phyloP scores from a whole-genome alignment of 2,329 filamentous ascomycete species.

The Boeremia lycopersici region DNA sequence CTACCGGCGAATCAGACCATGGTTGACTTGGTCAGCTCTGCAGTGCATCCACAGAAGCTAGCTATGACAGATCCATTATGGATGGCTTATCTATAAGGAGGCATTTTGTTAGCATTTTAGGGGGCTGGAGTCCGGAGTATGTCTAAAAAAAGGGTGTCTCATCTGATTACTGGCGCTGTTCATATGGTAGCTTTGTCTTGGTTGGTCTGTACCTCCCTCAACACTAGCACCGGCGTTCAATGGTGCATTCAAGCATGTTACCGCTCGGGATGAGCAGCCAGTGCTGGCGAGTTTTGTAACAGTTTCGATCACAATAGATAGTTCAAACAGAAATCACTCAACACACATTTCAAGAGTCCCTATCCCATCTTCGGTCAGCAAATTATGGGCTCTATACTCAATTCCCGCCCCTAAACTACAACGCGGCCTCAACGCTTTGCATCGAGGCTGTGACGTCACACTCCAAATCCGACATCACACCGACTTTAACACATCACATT shows the following conservation, averaged over 20 bases:
- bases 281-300: not conserved
- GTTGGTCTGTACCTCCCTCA: not conserved
- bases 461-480: no score
- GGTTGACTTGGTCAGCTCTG: constrained; percentile 90
- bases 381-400: not conserved
- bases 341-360: not conserved
- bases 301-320: not conserved
- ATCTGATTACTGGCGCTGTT: not conserved
- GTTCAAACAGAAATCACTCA: not conserved
- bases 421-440: no score
- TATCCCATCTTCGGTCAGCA: not conserved
- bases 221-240: not conserved
- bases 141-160: not conserved
- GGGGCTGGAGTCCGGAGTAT: not conserved
- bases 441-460: no score
- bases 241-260: not conserved
- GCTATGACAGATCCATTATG: constrained; percentile 89
- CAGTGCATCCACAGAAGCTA: constrained; percentile 89
- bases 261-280: not conserved
- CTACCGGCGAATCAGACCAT: constrained; percentile 96
- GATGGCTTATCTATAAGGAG: constrained; percentile 86
- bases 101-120: not conserved
- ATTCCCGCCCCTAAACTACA: not conserved
- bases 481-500: not conserved
- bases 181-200: not conserved